These are phyloP conservation scores for Pugionium dolabratum DNA, from an alignment of 345 rosid genomes.

Conservation along the genomic window DNA sequence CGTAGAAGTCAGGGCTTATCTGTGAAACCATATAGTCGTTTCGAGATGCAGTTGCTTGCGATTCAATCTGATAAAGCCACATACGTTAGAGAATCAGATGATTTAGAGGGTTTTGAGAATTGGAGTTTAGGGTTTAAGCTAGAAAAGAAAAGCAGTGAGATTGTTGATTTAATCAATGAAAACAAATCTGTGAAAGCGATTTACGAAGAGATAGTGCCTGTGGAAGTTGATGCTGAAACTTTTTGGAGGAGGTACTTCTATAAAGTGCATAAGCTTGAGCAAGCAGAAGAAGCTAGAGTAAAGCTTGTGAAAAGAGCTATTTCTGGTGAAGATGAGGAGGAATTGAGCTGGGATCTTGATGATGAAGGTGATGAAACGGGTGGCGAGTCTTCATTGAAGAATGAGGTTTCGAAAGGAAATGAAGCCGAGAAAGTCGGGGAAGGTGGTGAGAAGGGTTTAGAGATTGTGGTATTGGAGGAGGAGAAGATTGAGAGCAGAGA, in stretches of 20 bases:
- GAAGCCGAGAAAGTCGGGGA: no score
- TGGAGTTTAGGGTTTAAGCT: constrained; percentile 61
- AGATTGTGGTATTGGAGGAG: constrained; percentile 33
- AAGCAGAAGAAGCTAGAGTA: constrained; percentile 66
- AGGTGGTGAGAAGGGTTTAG: constrained; percentile 15
- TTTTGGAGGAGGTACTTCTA: constrained; percentile 74
- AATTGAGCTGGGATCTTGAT: constrained; percentile 80
- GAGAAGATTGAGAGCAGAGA: constrained; percentile 45
- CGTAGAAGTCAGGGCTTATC: constrained; percentile 12
- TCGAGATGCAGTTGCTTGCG: constrained; percentile 61
- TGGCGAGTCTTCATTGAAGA: neutral
- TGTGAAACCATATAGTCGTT: constrained; percentile 60
- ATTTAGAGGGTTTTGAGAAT: constrained; percentile 46
- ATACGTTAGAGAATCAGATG: constrained; percentile 60
- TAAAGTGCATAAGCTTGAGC: constrained; percentile 52
- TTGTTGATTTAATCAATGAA: constrained; percentile 43
- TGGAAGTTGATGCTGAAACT: constrained; percentile 47
- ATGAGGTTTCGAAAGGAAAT: constrained; percentile 2
- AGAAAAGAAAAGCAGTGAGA: constrained; percentile 49
- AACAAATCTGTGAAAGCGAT: constrained; percentile 46
- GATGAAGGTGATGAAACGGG: constrained; percentile 46
- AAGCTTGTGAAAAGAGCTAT: constrained; percentile 64
- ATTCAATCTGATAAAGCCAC: constrained; percentile 53
- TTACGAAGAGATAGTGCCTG: constrained; percentile 48
- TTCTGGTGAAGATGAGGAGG: constrained; percentile 64